Conservation (phyloP, 2,329 filamentous ascomycete genomes). For the Verticillium nonalfalfae region DNA sequence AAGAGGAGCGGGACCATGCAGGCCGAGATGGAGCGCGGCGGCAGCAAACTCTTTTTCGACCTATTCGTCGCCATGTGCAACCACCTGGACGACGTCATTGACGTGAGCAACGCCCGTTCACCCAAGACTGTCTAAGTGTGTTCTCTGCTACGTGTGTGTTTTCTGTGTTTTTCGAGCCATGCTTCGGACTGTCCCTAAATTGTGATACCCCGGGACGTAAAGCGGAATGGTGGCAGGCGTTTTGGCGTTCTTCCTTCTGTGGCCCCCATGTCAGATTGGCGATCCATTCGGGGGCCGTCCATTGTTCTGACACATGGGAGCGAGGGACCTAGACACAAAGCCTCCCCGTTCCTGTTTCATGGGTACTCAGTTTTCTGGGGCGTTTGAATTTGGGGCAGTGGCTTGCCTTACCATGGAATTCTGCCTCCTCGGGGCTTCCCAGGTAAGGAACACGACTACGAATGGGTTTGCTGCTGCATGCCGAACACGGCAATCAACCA, state of each 20-base stretch:
- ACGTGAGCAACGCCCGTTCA: slow-evolving; percentile 65
- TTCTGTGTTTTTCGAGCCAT: slow-evolving; percentile 8
- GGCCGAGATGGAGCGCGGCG: slow-evolving; percentile 94
- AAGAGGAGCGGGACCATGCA: slow-evolving; percentile 99
- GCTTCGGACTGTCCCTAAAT: neutral
- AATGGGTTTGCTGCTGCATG: neutral
- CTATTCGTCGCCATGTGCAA: slow-evolving; percentile 98
- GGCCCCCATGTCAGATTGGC: slow-evolving; percentile 46
- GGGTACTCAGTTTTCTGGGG: neutral
- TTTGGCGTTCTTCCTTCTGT: slow-evolving; percentile 27
- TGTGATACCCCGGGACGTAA: slow-evolving; percentile 7
- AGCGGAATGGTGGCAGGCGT: slow-evolving; percentile 11
- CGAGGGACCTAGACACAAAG: slow-evolving; percentile 24
- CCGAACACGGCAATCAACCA: neutral
- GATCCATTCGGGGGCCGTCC: slow-evolving; percentile 35
- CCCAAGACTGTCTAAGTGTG: slow-evolving; percentile 47
- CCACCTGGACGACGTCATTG: slow-evolving; percentile 92
- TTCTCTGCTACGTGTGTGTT: slow-evolving; percentile 2
- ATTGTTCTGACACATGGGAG: slow-evolving; percentile 30
- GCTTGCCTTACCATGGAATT: neutral
- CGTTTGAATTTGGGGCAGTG: neutral
- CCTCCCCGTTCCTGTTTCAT: slow-evolving; percentile 5
- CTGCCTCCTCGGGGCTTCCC: neutral
- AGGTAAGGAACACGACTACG: neutral
- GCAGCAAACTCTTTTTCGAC: slow-evolving; percentile 90